A percentile compares a stretch with the other conserved stretches of the same genome.
Evolutionary conservation across 345 rosid species (phyloP).

Genomic region (Iberis pinnata): DNA sequence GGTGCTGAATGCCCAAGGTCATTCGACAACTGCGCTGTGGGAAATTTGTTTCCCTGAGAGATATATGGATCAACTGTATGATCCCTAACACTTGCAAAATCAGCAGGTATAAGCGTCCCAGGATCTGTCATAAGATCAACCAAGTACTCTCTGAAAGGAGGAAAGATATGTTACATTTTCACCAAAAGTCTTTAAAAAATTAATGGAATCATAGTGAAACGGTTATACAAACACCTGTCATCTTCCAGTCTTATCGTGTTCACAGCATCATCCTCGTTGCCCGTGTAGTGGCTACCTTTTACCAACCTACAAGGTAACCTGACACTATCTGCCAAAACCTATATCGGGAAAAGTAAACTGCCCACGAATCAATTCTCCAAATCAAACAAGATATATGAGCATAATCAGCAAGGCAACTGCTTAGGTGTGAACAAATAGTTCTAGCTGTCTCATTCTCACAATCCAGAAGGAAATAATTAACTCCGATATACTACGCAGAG

Average conservation of each 20-base stretch:
- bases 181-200: neutral
- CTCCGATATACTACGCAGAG: neutral
- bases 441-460: conserved; percentile 5
- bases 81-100: conserved; percentile 34
- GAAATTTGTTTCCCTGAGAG: conserved; percentile 40
- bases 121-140: conserved; percentile 99
- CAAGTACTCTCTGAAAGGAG: conserved; percentile 80
- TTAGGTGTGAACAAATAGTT: neutral
- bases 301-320: conserved; percentile 86
- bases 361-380: conserved; percentile 7
- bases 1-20: conserved; percentile 39
- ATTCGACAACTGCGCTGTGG: conserved; percentile 38
- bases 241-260: conserved; percentile 79
- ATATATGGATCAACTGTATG: conserved; percentile 35
- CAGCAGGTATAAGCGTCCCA: conserved; percentile 98
- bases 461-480: conserved; percentile 17
- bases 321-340: conserved; percentile 89
- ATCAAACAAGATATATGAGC: conserved; percentile 5
- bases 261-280: conserved; percentile 95
- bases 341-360: conserved; percentile 31
- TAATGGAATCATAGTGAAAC: conserved; percentile 20
- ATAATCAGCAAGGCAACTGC: conserved; percentile 11
- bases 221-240: conserved; percentile 57
- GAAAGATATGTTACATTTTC: conserved; percentile 24
- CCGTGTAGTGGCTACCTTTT: conserved; percentile 98